These are phyloP conservation scores for Seminavis robusta DNA, from an alignment of 108 stramenopile genomes.

Conservation along the genomic window DNA sequence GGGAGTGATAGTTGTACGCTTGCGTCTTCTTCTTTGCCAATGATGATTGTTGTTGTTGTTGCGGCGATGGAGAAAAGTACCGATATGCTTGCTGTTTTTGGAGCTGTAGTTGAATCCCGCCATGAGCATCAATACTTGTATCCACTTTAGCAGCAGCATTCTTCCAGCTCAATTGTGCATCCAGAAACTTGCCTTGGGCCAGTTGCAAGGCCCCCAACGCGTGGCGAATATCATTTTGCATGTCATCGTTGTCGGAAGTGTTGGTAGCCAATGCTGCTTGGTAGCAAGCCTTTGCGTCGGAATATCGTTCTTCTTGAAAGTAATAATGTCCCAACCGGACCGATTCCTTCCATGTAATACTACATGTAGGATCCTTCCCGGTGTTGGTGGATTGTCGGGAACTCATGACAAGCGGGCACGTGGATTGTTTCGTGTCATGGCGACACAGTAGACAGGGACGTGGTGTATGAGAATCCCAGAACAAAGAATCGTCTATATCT, in stretches of 20 bases:
- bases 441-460: no score
- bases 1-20: neutral
- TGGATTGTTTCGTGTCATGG: no score
- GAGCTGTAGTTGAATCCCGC: slow-evolving; percentile 51
- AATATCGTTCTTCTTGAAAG: slow-evolving; percentile 55
- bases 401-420: no score
- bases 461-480: no score
- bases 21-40: neutral
- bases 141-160: slow-evolving; percentile 32
- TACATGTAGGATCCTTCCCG: no score
- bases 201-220: slow-evolving; percentile 42
- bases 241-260: neutral
- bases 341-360: no score
- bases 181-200: slow-evolving; percentile 38
- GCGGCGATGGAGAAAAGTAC: slow-evolving; percentile 17
- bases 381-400: no score
- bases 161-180: slow-evolving; percentile 68
- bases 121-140: slow-evolving; percentile 23
- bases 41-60: no score
- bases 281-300: slow-evolving; percentile 47
- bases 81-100: slow-evolving; percentile 56
- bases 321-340: slow-evolving; percentile 54
- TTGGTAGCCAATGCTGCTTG: slow-evolving; percentile 35
- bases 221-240: slow-evolving; percentile 43
- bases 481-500: no score